Base-by-base conservation (phyloP, 2,329 filamentous ascomycete genomes). In the Phyllosticta capitalensis region DNA sequence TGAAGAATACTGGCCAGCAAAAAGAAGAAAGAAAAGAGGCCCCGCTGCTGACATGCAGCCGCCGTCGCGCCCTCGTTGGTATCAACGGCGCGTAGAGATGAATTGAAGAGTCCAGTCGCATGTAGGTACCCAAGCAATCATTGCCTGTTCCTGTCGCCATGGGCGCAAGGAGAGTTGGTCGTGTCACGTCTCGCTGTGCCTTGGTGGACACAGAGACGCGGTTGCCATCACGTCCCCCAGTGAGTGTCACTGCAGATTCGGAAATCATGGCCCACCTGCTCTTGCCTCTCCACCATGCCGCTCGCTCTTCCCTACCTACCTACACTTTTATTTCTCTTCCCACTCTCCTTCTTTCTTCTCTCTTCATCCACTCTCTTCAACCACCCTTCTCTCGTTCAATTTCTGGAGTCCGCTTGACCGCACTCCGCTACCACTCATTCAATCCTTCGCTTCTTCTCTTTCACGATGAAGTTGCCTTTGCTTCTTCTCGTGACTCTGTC, bases 401-500 rank as follows among this genome's bases (percentile, higher is more conserved):
- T 45, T 45, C 38, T 45, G 38, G 38, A 45, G 38, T n/a, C 17
- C 14, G 38, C 38, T n/a, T 5, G 17, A 17, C 14, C 7, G 38
- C 38, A 3, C 38, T 45, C 38, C 28, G 52, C 52, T 52, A 24
- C 9, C 45, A 26, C 53, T 55, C 58, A n/a, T 55, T 55, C 51
- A 48, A 28, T 26, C 51, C 26, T 14, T 55, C 51, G 48, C 51
- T 21, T 26, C 17, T 55, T 30, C 22, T 55, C 53, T 9, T 26
- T 20, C 48, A 14, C 26, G 45, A 59, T 59, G 56, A 59, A 59
- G 58, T 20, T 17, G 50, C 53, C 28, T 21, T 55, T 53, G 38
- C 38, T 59, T 24, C 28, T 22, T 28, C 58, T 59, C 45, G 51
- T 33, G 56, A 30, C 56, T 26, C 51, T 30, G n/a, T 52, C 52